These are phyloP conservation scores for Lactarius psammicola DNA, from an alignment of 768 basidiomycete genomes.

Conservation along the genomic window DNA sequence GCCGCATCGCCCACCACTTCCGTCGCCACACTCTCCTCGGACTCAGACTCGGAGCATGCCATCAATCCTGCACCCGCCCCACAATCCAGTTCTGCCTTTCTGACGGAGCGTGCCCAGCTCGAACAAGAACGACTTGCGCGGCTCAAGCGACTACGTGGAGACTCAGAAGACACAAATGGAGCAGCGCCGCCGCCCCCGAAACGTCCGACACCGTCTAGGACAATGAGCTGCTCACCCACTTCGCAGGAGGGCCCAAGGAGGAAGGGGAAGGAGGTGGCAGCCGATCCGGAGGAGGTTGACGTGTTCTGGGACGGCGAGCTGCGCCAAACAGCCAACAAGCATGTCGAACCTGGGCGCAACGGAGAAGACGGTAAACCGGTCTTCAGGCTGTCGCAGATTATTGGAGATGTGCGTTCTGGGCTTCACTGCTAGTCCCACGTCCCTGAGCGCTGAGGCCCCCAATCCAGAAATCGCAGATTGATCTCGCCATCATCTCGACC, in stretches of 20 bases:
- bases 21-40: constrained; percentile 28
- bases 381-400: constrained; percentile 67
- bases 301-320: constrained; percentile 75
- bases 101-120: constrained; percentile 71
- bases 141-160: constrained; percentile 53
- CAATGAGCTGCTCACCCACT: background rate
- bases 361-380: constrained; percentile 52
- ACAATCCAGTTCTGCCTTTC: constrained; percentile 38
- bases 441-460: constrained; percentile 16
- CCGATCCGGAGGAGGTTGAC: constrained; percentile 19
- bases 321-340: constrained; percentile 68
- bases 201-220: constrained; percentile 29
- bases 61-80: constrained; percentile 3
- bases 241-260: background rate
- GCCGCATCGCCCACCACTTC: constrained; percentile 18
- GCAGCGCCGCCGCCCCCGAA: constrained; percentile 21
- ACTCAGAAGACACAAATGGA: constrained; percentile 34
- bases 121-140: constrained; percentile 76
- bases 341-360: constrained; percentile 51
- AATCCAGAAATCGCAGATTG: constrained; percentile 61
- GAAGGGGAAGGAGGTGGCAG: background rate
- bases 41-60: background rate
- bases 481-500: constrained; percentile 75
- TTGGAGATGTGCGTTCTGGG: constrained; percentile 59
- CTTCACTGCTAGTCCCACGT: constrained; percentile 9